Percentiles rank a stretch among this genome's conserved stretches.
These are phyloP conservation scores for Myochromella boudieri DNA, from an alignment of 768 basidiomycete genomes.

Conservation along the genomic window DNA sequence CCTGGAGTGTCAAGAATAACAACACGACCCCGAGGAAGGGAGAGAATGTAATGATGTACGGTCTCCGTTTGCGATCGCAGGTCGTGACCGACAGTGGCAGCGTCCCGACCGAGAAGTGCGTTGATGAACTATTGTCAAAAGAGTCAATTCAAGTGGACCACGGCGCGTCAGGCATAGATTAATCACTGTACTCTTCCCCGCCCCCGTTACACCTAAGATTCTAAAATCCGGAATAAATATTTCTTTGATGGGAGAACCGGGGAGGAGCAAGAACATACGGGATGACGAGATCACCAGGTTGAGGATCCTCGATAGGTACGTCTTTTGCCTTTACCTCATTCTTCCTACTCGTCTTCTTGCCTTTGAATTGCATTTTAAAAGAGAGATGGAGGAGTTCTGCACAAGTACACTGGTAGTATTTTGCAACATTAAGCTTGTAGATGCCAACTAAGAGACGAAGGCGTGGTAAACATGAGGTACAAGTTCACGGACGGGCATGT, in stretches of 20 bases:
- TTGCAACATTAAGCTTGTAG: no score
- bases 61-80: not conserved
- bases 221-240: not conserved
- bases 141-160: not conserved
- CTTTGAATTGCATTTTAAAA: no score
- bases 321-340: no score
- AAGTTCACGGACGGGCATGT: no score
- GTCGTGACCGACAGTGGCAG: not conserved
- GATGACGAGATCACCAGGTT: not conserved
- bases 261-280: not conserved
- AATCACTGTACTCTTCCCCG: not conserved
- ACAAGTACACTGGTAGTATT: no score
- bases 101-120: not conserved
- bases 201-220: not conserved
- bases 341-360: no score
- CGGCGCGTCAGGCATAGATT: no score
- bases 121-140: not conserved
- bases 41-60: not conserved
- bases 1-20: not conserved
- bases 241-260: not conserved
- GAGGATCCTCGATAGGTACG: slow-evolving; percentile 3
- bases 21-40: not conserved
- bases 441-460: no score
- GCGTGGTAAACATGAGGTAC: no score
- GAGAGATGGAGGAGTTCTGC: no score